Conservation (phyloP, 1,284 basidiomycete genomes). For the Trichosporon asahii region DNA sequence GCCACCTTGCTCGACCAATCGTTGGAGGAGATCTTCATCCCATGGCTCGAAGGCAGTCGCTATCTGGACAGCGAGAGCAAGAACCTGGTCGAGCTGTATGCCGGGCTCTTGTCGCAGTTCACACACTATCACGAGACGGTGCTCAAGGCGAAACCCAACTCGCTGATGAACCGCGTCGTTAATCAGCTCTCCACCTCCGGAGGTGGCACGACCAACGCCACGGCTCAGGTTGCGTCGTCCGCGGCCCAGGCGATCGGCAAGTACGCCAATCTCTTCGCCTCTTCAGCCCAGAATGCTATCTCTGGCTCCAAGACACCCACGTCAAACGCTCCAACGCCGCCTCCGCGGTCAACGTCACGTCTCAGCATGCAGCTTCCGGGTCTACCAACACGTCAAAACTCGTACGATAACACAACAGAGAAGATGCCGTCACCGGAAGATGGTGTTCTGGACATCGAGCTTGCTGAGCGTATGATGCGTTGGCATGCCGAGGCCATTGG, state of each 20-base stretch:
- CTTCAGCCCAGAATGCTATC: slow-evolving; percentile 26
- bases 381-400: not conserved
- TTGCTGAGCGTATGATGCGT: slow-evolving; percentile 83
- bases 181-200: slow-evolving; percentile 80
- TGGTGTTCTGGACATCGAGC: slow-evolving; percentile 68
- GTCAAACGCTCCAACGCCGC: not conserved
- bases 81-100: slow-evolving; percentile 79
- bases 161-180: slow-evolving; percentile 86
- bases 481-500: slow-evolving; percentile 97
- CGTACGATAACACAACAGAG: not conserved
- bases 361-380: slow-evolving; percentile 19
- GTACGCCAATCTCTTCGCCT: slow-evolving; percentile 66
- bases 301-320: slow-evolving; percentile 31
- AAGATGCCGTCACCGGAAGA: slow-evolving; percentile 62
- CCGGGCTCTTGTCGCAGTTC: slow-evolving; percentile 69
- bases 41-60: slow-evolving; percentile 84
- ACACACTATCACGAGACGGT: slow-evolving; percentile 80
- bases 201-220: slow-evolving; percentile 57
- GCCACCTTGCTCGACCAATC: slow-evolving; percentile 86
- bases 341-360: slow-evolving; percentile 12
- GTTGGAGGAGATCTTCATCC: slow-evolving; percentile 93
- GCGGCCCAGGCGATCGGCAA: slow-evolving; percentile 61
- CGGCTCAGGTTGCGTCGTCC: slow-evolving; percentile 59
- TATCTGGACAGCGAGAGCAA: slow-evolving; percentile 92
- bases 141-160: slow-evolving; percentile 75